Conservation (phyloP, 176 grass and related monocot genomes). For the Thalia dealbata region DNA sequence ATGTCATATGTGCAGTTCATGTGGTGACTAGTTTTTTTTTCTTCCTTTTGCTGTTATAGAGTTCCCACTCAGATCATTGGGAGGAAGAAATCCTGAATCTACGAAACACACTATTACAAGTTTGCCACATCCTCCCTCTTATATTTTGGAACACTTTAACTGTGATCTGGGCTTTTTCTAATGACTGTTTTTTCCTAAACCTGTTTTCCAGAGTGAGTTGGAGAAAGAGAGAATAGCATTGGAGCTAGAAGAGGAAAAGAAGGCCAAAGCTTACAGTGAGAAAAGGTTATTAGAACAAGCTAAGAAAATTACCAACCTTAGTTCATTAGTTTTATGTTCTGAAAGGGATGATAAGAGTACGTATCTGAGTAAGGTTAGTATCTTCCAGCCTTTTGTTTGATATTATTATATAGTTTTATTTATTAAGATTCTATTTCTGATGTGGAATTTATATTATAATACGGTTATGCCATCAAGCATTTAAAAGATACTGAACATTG, state of each 20-base stretch:
- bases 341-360: slow-evolving; percentile 60
- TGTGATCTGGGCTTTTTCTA: neutral
- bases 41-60: slow-evolving; percentile 35
- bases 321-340: slow-evolving; percentile 76
- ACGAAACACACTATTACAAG: slow-evolving; percentile 82
- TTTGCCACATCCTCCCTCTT: slow-evolving; percentile 7
- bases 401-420: neutral
- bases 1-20: slow-evolving; percentile 6
- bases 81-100: slow-evolving; percentile 87
- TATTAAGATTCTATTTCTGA: neutral
- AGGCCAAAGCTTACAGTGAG: slow-evolving; percentile 81
- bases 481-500: neutral
- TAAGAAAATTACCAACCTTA: slow-evolving; percentile 90
- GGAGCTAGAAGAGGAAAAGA: slow-evolving; percentile 92
- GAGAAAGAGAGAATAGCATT: slow-evolving; percentile 92
- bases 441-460: neutral
- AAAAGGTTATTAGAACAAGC: slow-evolving; percentile 72
- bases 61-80: slow-evolving; percentile 83
- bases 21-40: slow-evolving; percentile 6
- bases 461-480: neutral
- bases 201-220: slow-evolving; percentile 61
- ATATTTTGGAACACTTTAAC: neutral
- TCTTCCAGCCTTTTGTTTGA: slow-evolving; percentile 9
- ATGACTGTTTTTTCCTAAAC: neutral
- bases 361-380: slow-evolving; percentile 48